phyloP scores from a whole-genome alignment of 148 eudicot genomes.

The Amaranthus palmeri region DNA sequence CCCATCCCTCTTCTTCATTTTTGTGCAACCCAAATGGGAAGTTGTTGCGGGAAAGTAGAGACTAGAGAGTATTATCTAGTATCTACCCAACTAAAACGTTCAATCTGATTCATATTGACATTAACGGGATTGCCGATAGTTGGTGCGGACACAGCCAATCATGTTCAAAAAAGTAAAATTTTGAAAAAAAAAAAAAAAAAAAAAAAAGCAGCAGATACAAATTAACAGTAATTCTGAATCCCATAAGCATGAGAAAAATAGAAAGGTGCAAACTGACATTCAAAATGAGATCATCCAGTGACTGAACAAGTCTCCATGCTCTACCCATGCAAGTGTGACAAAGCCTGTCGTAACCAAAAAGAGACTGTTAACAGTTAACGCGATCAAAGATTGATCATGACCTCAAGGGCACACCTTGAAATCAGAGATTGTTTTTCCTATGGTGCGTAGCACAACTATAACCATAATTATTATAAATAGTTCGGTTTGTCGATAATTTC shows the following conservation, averaged over 20 bases:
- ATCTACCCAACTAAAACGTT: not conserved
- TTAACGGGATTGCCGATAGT: not conserved
- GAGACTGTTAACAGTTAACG: not conserved
- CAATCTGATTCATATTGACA: not conserved
- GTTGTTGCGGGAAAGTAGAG: too few species aligned
- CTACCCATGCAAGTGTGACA: constrained; percentile 60
- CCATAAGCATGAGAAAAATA: not conserved
- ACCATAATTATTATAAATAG: too few species aligned
- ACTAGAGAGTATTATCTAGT: too few species aligned
- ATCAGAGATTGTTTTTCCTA: too few species aligned
- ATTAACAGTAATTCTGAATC: not conserved
- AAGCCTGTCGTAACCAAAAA: constrained; percentile 38
- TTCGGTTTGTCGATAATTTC: too few species aligned
- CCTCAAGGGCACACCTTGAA: too few species aligned
- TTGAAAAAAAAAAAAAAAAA: not conserved
- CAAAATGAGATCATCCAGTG: constrained; percentile 48
- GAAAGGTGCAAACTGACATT: constrained; percentile 44
- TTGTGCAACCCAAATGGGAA: too few species aligned
- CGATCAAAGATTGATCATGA: not conserved
- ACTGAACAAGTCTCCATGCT: constrained; percentile 58
- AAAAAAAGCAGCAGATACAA: not conserved
- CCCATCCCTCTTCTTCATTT: too few species aligned
- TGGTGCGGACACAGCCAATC: not conserved
- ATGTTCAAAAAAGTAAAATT: not conserved
- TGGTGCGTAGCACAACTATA: too few species aligned